These are phyloP conservation scores for Limnomonas spitsbergensis DNA, from an alignment of 139 green algal genomes.

Conservation along the genomic window DNA sequence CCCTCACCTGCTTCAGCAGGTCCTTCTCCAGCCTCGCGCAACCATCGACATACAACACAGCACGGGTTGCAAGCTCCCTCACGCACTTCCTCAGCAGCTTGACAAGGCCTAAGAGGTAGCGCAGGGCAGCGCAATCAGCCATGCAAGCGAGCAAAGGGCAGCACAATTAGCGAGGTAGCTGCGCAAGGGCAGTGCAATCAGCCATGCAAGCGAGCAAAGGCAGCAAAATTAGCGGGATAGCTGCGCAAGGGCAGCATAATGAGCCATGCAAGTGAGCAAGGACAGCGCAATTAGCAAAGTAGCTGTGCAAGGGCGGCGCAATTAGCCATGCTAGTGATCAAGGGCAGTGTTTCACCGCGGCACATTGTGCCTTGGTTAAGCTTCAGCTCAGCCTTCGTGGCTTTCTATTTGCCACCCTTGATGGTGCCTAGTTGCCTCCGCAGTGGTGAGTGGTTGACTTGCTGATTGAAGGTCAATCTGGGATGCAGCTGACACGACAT, in stretches of 20 bases:
- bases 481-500: no score
- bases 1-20: slow-evolving; percentile 6
- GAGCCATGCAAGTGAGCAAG: background rate
- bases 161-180: no score
- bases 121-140: background rate
- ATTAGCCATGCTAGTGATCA: no score
- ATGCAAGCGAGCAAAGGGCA: background rate
- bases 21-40: slow-evolving; percentile 30
- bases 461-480: no score
- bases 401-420: no score
- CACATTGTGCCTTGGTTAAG: no score
- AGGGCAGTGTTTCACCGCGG: no score
- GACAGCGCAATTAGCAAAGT: background rate
- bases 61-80: slow-evolving; percentile 51
- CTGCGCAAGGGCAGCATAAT: background rate
- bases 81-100: slow-evolving; percentile 70
- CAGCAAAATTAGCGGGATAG: no score
- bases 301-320: no score
- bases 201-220: background rate
- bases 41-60: slow-evolving; percentile 53
- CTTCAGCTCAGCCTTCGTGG: no score
- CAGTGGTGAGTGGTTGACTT: no score
- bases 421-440: no score
- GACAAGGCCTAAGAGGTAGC: slow-evolving; percentile 42
- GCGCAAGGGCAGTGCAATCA: background rate